Evolutionary conservation across 2,329 filamentous ascomycete species (phyloP), one percentile per base, ranked within the genome.

Genomic region (Diplodia corticola): DNA sequence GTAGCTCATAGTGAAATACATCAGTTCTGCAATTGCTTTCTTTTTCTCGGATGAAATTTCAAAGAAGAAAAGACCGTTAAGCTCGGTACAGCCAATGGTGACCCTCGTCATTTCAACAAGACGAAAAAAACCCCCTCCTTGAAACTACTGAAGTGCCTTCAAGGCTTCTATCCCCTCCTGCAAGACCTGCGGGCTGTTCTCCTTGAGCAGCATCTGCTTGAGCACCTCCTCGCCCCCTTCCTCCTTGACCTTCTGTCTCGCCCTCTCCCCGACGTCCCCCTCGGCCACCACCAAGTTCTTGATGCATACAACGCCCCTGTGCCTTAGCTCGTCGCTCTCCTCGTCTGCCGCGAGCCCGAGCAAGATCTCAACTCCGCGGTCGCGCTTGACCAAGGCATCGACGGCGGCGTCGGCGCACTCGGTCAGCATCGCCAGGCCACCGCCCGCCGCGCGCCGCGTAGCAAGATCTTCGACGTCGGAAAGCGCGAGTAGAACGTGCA

Each of bases 401-500:
- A 94, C 89, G 0, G 91, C 90, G 1, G 85, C 84, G 71, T 95
- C 91, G 3, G 57, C 49, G 75, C 89, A 93, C 33, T 88, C 87
- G 0, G 93, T 93, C 26, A 99, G 79, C 78, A 91, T 91, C 0
- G 94, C 95, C 59, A 99, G 78, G 0, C 93, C 94, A 1, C 95
- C 95, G 2, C 93, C 93, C 0, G 95, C 93, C 0, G 93, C 95
- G 55, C 89, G 88, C 33, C 94, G 83, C 0, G 93, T 97, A 0
- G 87, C 88, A 6, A 86, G 78, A 70, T 98, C 93, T 60, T 96
- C 91, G 1, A 92, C 89, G 73, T 98, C 93, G 0, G 92, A 89
- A 40, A 99, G 86, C 0, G 94, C 95, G 13, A 97, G 85, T 0
- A 99, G 82, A 46, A 98, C 88, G 73, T 96, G 90, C 49, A 98